These are phyloP conservation scores for Aspergillus phoenicis DNA, from an alignment of 2,329 filamentous ascomycete species.

Conservation along the genomic window DNA sequence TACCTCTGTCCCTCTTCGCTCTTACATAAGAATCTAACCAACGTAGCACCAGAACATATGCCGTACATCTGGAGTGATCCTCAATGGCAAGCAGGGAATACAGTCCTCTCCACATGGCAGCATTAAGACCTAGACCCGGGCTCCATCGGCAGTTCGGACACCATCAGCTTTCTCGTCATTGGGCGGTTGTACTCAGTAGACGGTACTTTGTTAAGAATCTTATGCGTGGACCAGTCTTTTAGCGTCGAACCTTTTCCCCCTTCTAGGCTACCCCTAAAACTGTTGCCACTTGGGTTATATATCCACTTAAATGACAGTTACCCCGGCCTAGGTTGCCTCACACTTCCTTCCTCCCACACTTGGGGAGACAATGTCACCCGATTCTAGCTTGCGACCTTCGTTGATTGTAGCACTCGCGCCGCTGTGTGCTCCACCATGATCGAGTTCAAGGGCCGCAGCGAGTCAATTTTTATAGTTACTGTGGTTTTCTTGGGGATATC, in stretches of 20 bases:
- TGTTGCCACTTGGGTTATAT: background rate
- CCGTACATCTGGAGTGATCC: background rate
- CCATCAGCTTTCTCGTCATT: conserved; percentile 1
- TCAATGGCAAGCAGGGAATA: too few relatives aligned
- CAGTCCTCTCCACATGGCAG: conserved; percentile 4
- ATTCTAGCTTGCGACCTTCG: conserved; percentile 1
- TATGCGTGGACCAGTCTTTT: background rate
- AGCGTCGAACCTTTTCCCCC: conserved; percentile 2
- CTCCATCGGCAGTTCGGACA: background rate
- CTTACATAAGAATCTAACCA: background rate
- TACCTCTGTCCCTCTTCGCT: background rate
- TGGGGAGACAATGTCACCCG: conserved; percentile 13
- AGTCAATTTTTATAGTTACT: conserved; percentile 37
- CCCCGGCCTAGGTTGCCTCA: background rate
- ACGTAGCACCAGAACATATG: background rate
- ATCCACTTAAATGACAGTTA: background rate
- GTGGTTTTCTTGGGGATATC: conserved; percentile 36
- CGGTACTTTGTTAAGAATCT: conserved; percentile 4
- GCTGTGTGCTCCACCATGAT: conserved; percentile 28
- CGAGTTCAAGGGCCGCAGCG: conserved; percentile 36
- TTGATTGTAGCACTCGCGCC: conserved; percentile 8
- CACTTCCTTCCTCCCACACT: background rate
- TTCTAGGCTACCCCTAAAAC: conserved; percentile 1
- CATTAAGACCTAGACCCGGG: background rate
- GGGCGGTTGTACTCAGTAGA: background rate